Evolutionary conservation across 1,139 yeast species (phyloP), one percentile per base, ranked within the genome.

Genomic region (Hyphopichia buzzinii): DNA sequence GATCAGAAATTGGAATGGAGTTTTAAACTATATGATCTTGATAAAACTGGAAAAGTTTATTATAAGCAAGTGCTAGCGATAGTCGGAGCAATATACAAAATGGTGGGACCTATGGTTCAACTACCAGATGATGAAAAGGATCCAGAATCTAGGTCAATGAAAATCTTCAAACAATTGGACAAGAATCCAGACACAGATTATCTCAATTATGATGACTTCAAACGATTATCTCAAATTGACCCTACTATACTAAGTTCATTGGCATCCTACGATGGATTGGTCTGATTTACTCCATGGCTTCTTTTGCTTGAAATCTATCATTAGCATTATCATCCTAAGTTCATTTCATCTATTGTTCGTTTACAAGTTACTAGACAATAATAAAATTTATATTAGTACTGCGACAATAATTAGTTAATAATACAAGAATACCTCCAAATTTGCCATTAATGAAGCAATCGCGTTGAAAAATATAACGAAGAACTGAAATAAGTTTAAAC

Each of bases 61-160:
- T 87, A 82, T 57, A 74, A 77, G 26, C 97, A 92, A 55, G 79
- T 92, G 79, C 67, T 88, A 39, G 69, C 79, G 3, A 88, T 94
- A 30, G 85, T 90, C 7, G 71, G 75, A 21, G 86, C 97, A 19
- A 87, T 92, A 26, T 92, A 92, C 59, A 86, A 86, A 60, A 89
- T 94, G 97, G 84, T 92, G 39, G 99, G 98, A 1, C 76, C 90
- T 2, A 90, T 90, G 95, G 96, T 90, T 43, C 81, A 83, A 43
- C 70, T 90, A 37, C 89, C 90, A 6, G 92, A 81, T n/a, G 96
- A 89, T 54, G 97, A 90, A 52, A 78, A 80, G 35, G 89, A 97
- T 0, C 98, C 98, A 0, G 97, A 90, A 50, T 68, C 80, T 48
- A 74, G 97, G 42, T 89, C 89, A 3, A 77, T 80, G 39, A 89